phyloP scores from a whole-genome alignment of 2,329 filamentous ascomycete species.

The Colletotrichum sp. region DNA sequence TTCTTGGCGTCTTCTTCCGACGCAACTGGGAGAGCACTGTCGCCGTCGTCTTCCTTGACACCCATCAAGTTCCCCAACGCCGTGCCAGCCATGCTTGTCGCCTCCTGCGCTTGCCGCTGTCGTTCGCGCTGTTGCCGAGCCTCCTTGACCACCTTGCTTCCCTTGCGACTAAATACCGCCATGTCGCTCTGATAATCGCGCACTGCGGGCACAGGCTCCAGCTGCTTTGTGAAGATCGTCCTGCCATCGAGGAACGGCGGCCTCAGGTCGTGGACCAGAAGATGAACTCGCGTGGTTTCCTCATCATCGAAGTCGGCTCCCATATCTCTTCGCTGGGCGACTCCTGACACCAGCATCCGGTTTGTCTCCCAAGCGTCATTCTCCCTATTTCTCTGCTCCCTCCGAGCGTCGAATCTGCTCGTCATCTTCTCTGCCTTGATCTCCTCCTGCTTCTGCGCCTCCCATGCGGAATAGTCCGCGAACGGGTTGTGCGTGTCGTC shows the following conservation, averaged over 20 bases:
- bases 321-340: slow-evolving; percentile 87
- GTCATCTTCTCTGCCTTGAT: slow-evolving; percentile 82
- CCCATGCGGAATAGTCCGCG: slow-evolving; percentile 76
- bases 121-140: slow-evolving; percentile 90
- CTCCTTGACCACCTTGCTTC: slow-evolving; percentile 91
- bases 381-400: slow-evolving; percentile 87
- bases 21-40: slow-evolving; percentile 81
- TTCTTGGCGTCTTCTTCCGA: slow-evolving; percentile 71
- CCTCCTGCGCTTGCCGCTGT: slow-evolving; percentile 92
- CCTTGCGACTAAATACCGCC: slow-evolving; percentile 96
- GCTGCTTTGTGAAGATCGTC: slow-evolving; percentile 95
- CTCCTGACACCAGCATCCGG: slow-evolving; percentile 94
- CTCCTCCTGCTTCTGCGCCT: slow-evolving; percentile 73
- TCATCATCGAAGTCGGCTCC: slow-evolving; percentile 89
- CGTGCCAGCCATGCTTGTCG: slow-evolving; percentile 91
- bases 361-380: slow-evolving; percentile 99
- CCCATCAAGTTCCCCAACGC: slow-evolving; percentile 95
- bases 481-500: slow-evolving; percentile 95
- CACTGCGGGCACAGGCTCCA: slow-evolving; percentile 93
- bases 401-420: slow-evolving; percentile 69
- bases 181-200: slow-evolving; percentile 96
- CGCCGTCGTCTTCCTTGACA: slow-evolving; percentile 89
- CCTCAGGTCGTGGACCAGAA: slow-evolving; percentile 90
- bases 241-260: slow-evolving; percentile 95
- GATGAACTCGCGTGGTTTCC: slow-evolving; percentile 85